These are phyloP conservation scores for Pestalotiopsis sp. DNA, from an alignment of 2,329 filamentous ascomycete genomes.

Conservation along the genomic window DNA sequence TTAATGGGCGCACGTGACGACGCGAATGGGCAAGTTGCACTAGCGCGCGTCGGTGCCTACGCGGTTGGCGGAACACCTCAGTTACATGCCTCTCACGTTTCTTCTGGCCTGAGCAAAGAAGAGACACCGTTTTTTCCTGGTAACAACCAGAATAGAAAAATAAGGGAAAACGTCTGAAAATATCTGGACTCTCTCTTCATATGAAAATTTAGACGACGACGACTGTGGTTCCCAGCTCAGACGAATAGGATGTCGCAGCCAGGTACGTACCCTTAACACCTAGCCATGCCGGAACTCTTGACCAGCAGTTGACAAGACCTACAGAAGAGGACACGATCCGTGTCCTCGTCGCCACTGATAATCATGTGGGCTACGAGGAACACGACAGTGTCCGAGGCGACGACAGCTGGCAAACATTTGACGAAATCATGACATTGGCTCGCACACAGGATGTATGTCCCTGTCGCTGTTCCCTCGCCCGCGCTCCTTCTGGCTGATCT, in stretches of 20 bases:
- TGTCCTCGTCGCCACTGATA: slow-evolving; percentile 92
- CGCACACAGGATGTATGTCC: slow-evolving; percentile 72
- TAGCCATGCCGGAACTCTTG: too few relatives aligned
- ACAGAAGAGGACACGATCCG: slow-evolving; percentile 81
- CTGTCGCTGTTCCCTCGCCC: not conserved
- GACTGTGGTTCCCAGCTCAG: too few relatives aligned
- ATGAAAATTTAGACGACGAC: too few relatives aligned
- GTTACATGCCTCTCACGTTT: not conserved
- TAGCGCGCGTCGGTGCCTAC: slow-evolving; percentile 7
- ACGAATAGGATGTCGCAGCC: slow-evolving; percentile 28
- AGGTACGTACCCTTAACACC: slow-evolving; percentile 18
- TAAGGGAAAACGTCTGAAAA: too few relatives aligned
- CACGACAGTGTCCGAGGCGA: slow-evolving; percentile 92
- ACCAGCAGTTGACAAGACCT: slow-evolving; percentile 7
- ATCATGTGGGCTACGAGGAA: slow-evolving; percentile 96
- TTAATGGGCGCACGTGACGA: slow-evolving; percentile 10
- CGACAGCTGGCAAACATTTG: slow-evolving; percentile 95
- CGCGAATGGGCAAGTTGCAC: not conserved
- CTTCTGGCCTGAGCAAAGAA: not conserved
- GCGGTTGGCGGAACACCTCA: not conserved
- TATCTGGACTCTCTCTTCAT: too few relatives aligned
- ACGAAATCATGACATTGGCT: slow-evolving; percentile 91
- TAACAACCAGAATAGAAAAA: too few relatives aligned
- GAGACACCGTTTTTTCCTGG: not conserved
- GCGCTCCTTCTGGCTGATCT: slow-evolving; percentile 11